Percentiles rank a stretch among this genome's conserved stretches.
Conservation (phyloP, 345 rosid species). For the Linum lewisii region DNA sequence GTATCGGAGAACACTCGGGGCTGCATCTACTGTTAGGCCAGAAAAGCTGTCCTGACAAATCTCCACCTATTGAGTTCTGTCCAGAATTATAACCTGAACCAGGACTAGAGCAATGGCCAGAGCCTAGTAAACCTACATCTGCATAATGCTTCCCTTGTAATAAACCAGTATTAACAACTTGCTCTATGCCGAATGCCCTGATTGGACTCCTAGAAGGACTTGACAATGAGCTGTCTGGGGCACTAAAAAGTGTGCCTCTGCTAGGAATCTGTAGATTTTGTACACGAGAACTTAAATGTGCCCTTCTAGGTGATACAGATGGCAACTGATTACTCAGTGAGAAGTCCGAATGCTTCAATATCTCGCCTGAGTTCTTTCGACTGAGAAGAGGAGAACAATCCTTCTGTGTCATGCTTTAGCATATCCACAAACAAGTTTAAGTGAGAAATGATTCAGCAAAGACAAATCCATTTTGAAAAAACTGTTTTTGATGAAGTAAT, state of each 20-base stretch:
- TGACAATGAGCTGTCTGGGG: constrained; percentile 93
- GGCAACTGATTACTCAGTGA: constrained; percentile 39
- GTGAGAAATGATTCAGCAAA: constrained; percentile 10
- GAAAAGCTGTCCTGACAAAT: constrained; percentile 74
- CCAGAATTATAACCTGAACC: constrained; percentile 97
- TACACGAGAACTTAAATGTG: constrained; percentile 43
- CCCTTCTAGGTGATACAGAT: constrained; percentile 55
- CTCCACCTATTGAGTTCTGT: constrained; percentile 92
- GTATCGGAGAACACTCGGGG: constrained; percentile 90
- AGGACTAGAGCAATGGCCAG: constrained; percentile 97
- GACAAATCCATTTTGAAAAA: background rate
- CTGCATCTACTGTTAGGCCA: constrained; percentile 95
- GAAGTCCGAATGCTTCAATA: constrained; percentile 44
- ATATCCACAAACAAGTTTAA: constrained; percentile 8
- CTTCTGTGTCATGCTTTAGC: constrained; percentile 38
- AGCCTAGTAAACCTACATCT: constrained; percentile 63
- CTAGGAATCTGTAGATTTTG: constrained; percentile 61
- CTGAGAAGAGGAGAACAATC: constrained; percentile 32
- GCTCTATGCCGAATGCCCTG: constrained; percentile 65
- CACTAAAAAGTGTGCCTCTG: constrained; percentile 55
- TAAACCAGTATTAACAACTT: constrained; percentile 50
- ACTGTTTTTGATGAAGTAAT: too few species aligned
- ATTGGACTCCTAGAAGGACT: constrained; percentile 98
- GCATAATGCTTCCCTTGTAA: constrained; percentile 62
- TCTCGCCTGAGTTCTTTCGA: constrained; percentile 47